Evolutionary conservation across 305 asterid genomes (phyloP), one percentile per base, ranked within the genome.

Genomic region (Nicotiana rustica): DNA sequence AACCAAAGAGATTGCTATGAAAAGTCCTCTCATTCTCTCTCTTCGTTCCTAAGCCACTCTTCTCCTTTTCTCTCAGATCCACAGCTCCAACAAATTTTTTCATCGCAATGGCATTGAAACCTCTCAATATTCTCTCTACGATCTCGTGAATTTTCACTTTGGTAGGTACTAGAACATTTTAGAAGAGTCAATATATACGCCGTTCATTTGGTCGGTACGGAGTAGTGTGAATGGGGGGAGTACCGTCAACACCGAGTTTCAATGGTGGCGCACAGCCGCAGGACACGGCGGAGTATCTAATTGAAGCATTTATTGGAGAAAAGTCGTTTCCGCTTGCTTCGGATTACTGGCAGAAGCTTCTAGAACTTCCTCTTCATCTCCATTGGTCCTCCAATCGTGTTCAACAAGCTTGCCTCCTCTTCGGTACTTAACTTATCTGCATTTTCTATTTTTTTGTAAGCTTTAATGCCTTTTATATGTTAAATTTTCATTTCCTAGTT

Each of bases 321-420:
- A 92, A 92, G 85, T 94, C 99, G 57, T 90, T 87, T 83, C 93
- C 96, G 41, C 85, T 95, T 41, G 83, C 81, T 67, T 94, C 99
- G 3, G 99, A 94, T 87, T 95, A 92, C 93, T 95, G 99, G 99
- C 90, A 90, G 91, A 91, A 92, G 92, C 98, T 95, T 85, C 94
- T 95, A 36, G 93, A 92, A 89, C 90, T 93, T 67, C 94, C 95
- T 66, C 92, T 95, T 69, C 90, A 91, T 86, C 97, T 94, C 82
- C 95, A 90, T 77, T 94, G 97, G 98, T 92, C 93, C n/a, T 57
- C 93, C 71, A 83, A 90, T 87, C 97, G 99, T 82, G 95, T 93
- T 81, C 87, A 77, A 66, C 86, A 95, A 60, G 98, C 99, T 87
- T 94, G 96, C 82, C 87, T 84, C 33, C 90, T 88, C 82, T 91